Evolutionary conservation across 164 flowering plant genomes (phyloP).

Genomic region (Magnolia sinica): DNA sequence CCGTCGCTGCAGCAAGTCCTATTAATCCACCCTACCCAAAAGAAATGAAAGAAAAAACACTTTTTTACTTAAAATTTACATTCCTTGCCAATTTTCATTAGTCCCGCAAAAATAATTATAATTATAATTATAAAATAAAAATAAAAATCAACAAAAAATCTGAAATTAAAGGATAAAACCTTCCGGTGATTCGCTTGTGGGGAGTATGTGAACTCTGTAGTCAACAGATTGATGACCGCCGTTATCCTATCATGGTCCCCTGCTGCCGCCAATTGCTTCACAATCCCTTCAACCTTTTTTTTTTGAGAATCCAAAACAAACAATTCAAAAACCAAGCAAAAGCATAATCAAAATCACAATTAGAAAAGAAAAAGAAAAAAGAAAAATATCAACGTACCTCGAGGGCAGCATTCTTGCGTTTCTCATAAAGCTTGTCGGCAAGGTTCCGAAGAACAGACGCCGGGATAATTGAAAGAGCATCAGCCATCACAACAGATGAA

Average conservation of each 20-base stretch:
- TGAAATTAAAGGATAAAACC: conserved; percentile 32
- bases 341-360: background rate
- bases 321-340: conserved; percentile 5
- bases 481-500: conserved; percentile 40
- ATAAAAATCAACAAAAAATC: background rate
- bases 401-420: conserved; percentile 96
- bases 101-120: too few species aligned
- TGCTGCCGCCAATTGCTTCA: conserved; percentile 60
- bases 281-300: conserved; percentile 76
- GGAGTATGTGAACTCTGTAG: conserved; percentile 68
- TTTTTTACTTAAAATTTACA: background rate
- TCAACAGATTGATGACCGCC: conserved; percentile 73
- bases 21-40: conserved; percentile 82
- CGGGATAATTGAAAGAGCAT: conserved; percentile 60
- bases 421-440: conserved; percentile 92
- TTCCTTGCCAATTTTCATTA: background rate
- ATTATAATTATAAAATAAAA: background rate
- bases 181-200: conserved; percentile 91
- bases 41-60: background rate
- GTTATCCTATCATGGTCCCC: conserved; percentile 85
- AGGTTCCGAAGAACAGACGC: conserved; percentile 74
- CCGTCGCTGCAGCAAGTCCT: conserved; percentile 91
- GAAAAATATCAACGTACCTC: conserved; percentile 44
- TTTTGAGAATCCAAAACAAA: background rate
- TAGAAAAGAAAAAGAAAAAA: background rate